Base-by-base conservation (phyloP, 2,329 filamentous ascomycete species). In the Epichloe baconii region DNA sequence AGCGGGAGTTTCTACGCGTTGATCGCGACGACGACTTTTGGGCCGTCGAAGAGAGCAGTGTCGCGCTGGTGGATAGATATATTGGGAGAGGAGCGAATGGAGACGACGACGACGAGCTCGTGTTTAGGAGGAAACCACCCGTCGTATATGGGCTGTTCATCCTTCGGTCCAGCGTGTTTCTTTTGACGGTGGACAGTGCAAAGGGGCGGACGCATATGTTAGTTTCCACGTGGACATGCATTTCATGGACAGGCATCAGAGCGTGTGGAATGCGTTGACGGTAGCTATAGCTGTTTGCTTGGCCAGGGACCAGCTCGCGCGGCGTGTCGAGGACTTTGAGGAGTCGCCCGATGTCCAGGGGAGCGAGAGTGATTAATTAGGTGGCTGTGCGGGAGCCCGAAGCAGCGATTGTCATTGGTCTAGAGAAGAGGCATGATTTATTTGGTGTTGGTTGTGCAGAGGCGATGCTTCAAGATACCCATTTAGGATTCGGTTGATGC, bases 251-350 rank as follows among this genome's bases (percentile, higher is more conserved):
- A 59, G 59, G 11, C 59, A 64, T 17, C 69, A 72, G 56, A 66
- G 68, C 49, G 63, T 73, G 21, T 73, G 71, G 71, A 72, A 73
- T 54, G 71, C 68, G 2, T 56, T 73, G 38, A 72, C 71, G 4
- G 50, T 71, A 10, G 71, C 68, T 8, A 62, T 70, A 21, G 64
- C 64, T 11, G 63, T 65, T 2, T 72, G 70, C 49, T 55, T 68
- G 49, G 70, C 70, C 4, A 62, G 70, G 14, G 68, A 72, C 46
- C 66, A 70, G 49, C 58, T 71, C 50, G 66, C 64, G 44, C 51
- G 56, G 6, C 59, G 67, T 43, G 47, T 56, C 19, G 59, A 58
- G 2, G 66, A 71, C 53, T 72, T 72, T 59, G 62, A 68, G 47
- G 55, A 61, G 37, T 44, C 61, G 42, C 55, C 58, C 4, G 52